Evolutionary conservation across 352 stramenopile species (phyloP).

Genomic region (Pythium volutum): DNA sequence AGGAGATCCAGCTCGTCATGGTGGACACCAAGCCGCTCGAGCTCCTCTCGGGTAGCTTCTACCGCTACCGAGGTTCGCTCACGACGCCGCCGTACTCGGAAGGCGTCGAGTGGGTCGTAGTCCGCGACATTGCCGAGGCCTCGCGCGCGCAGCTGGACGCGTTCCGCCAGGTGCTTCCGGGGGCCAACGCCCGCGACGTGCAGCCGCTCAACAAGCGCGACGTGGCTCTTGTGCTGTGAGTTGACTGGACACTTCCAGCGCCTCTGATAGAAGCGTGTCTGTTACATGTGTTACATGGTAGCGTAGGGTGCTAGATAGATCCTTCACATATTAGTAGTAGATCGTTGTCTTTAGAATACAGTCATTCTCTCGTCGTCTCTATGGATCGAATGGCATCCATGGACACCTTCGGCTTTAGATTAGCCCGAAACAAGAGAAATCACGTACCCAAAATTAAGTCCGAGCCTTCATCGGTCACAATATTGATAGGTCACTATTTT

Average conservation of each 20-base stretch:
- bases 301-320: too few relatives aligned
- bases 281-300: too few relatives aligned
- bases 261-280: too few relatives aligned
- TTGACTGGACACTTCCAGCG: too few relatives aligned
- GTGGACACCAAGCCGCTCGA: constrained; percentile 28
- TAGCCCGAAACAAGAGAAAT: not conserved
- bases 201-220: constrained; percentile 47
- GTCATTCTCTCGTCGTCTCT: too few relatives aligned
- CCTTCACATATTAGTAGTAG: too few relatives aligned
- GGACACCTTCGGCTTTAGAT: not conserved
- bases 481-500: not conserved
- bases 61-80: constrained; percentile 59
- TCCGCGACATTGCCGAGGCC: constrained; percentile 42
- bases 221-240: constrained; percentile 25
- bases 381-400: too few relatives aligned
- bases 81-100: constrained; percentile 76
- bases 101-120: constrained; percentile 67
- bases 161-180: constrained; percentile 42
- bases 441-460: not conserved
- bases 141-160: constrained; percentile 47
- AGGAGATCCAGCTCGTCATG: constrained; percentile 29
- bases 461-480: not conserved
- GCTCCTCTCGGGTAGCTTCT: constrained; percentile 40
- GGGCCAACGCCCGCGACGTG: constrained; percentile 46
- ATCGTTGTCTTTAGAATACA: too few relatives aligned